Evolutionary conservation across 2,329 filamentous ascomycete species (phyloP), one percentile per base, ranked within the genome.

Genomic region (Pseudogymnoascus sp.): DNA sequence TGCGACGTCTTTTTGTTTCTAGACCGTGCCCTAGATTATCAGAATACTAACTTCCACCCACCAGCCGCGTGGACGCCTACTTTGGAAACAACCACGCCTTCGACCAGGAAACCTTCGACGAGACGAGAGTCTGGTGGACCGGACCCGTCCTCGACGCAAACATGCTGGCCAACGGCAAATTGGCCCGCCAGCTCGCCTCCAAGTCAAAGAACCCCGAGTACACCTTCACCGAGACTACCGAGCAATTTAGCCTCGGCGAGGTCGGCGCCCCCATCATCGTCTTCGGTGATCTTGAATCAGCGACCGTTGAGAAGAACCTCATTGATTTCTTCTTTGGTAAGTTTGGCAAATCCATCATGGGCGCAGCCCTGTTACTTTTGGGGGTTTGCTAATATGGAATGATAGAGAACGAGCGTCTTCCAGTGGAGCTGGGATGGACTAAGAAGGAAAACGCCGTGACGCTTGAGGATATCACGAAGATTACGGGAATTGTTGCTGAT

Each of bases 51-150:
- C 36, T n/a, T 5, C 35, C n/a, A 57, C n/a, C 13, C 11, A 11
- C n/a, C 40, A 80, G 78, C 42, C 80, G 81, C 26, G 68, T 74
- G 1, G 82, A 84, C 64, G 78, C 76, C 8, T 79, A 73, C 74
- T 77, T 82, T 62, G 82, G 81, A 21, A 78, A 80, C 70, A 79
- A 80, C 67, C 76, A 80, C 67, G 63, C 78, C 63, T 84, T 85
- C 74, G 82, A 84, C 71, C 72, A 78, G 62, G 78, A 75, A 2
- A 70, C 83, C 66, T 85, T 83, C 69, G 76, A 79, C 61, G 71
- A 77, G 63, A 77, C 77, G 0, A 73, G 67, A 40, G 64, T 67
- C 4, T 83, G 78, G 72, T 85, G 80, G 79, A 80, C 76, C 0
- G 72, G 64, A 0, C 69, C 75, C 2, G 71, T 74, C 17, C 68